Conservation (phyloP, 768 basidiomycete species). For the Suillus luteus region DNA sequence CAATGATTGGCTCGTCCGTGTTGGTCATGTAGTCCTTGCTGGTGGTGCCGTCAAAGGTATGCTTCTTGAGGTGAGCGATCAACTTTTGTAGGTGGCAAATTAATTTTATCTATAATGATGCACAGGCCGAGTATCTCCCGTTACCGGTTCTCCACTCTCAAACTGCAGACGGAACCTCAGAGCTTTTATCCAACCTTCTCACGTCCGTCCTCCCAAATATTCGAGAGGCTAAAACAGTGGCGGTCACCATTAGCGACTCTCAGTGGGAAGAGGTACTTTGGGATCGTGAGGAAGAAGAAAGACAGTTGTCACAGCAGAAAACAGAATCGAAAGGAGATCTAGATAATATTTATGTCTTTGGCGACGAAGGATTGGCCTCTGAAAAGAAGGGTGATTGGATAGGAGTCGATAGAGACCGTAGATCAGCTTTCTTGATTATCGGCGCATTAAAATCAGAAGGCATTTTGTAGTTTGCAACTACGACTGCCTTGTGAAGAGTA, state of each 20-base stretch:
- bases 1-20: slow-evolving; percentile 78
- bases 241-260: slow-evolving; percentile 73
- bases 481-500: background rate
- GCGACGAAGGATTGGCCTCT: slow-evolving; percentile 53
- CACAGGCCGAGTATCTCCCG: slow-evolving; percentile 81
- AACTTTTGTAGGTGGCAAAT: background rate
- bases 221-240: slow-evolving; percentile 71
- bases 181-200: slow-evolving; percentile 73
- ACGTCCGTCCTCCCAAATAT: slow-evolving; percentile 75
- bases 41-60: slow-evolving; percentile 82
- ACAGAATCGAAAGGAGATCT: slow-evolving; percentile 23
- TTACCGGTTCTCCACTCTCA: slow-evolving; percentile 68
- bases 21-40: slow-evolving; percentile 74
- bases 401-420: slow-evolving; percentile 75
- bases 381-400: slow-evolving; percentile 68
- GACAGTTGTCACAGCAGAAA: slow-evolving; percentile 24
- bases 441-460: slow-evolving; percentile 76
- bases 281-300: slow-evolving; percentile 67
- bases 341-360: slow-evolving; percentile 64
- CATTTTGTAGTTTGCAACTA: slow-evolving; percentile 43
- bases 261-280: slow-evolving; percentile 84
- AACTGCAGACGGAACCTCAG: slow-evolving; percentile 66
- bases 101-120: background rate
- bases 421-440: slow-evolving; percentile 79
- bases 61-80: slow-evolving; percentile 67